These are phyloP conservation scores for Colletotrichum paranaense DNA, from an alignment of 2,329 filamentous ascomycete genomes.

Conservation along the genomic window DNA sequence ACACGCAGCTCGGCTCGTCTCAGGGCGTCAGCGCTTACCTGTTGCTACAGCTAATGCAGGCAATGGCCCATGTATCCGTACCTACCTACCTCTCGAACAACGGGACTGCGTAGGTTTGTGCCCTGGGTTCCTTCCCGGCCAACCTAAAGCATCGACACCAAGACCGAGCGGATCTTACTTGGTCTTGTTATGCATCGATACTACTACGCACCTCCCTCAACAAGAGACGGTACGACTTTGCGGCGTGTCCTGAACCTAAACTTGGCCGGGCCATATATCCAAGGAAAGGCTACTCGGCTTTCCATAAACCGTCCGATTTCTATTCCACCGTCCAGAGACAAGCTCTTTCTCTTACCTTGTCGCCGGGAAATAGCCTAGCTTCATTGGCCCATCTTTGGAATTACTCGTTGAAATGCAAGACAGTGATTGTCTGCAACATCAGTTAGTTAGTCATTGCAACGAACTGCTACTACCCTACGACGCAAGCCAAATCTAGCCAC, in stretches of 20 bases:
- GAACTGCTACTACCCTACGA: conserved; percentile 5
- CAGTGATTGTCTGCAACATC: conserved; percentile 23
- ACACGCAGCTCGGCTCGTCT: conserved; percentile 11
- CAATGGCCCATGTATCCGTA: background rate
- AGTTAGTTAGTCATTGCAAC: background rate
- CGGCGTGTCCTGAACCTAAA: conserved; percentile 20
- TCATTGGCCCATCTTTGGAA: conserved; percentile 5
- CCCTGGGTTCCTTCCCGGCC: conserved; percentile 19
- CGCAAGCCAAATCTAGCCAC: background rate
- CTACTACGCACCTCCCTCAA: conserved; percentile 15
- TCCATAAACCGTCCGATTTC: conserved; percentile 10
- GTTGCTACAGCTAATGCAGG: background rate
- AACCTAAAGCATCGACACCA: conserved; percentile 18
- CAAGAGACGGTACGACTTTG: conserved; percentile 23
- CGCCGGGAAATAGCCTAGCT: background rate
- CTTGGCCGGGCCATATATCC: conserved; percentile 18
- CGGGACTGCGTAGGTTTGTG: background rate
- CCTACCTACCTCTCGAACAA: background rate
- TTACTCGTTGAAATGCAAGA: conserved; percentile 22
- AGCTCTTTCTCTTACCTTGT: conserved; percentile 3
- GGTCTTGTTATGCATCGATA: conserved; percentile 16
- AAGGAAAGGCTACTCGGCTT: background rate
- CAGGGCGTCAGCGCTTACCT: conserved; percentile 20
- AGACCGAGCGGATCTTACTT: conserved; percentile 14
- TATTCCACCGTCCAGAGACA: conserved; percentile 16